These are phyloP conservation scores for Diaporthe aspalathi DNA, from an alignment of 2,329 filamentous ascomycete genomes.

Conservation along the genomic window DNA sequence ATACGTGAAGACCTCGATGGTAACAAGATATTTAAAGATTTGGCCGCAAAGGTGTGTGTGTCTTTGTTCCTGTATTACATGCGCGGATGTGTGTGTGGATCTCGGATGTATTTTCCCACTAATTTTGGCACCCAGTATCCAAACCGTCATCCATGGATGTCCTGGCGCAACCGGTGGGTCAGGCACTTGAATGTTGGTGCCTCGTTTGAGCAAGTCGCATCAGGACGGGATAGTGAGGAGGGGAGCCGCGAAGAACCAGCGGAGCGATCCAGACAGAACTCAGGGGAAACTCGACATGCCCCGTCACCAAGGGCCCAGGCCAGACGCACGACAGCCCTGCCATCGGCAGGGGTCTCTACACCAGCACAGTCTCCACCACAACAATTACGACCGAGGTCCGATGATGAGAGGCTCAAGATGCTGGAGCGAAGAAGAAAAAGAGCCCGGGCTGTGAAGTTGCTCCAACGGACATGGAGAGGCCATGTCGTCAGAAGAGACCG, in stretches of 20 bases:
- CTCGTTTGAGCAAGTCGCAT: conserved; percentile 37
- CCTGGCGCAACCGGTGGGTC: conserved; percentile 49
- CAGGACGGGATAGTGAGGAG: conserved; percentile 32
- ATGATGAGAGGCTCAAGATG: conserved; percentile 24
- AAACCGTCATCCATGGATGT: conserved; percentile 45
- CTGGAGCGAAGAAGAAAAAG: not conserved
- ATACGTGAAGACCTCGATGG: conserved; percentile 39
- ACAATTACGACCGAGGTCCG: conserved; percentile 1
- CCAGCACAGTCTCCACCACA: not conserved
- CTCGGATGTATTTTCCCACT: not conserved
- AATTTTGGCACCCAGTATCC: conserved; percentile 43
- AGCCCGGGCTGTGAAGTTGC: conserved; percentile 1
- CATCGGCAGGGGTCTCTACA: not conserved
- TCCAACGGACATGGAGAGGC: conserved; percentile 33
- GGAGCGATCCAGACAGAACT: not conserved
- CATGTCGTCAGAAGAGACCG: conserved; percentile 5
- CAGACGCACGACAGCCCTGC: not conserved
- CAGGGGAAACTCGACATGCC: not conserved
- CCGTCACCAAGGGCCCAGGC: not conserved
- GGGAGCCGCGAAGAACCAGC: not conserved
- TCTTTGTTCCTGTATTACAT: not conserved
- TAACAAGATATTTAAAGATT: conserved; percentile 48
- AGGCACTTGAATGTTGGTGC: conserved; percentile 43
- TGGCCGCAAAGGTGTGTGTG: conserved; percentile 49
- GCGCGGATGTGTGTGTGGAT: not conserved